phyloP scores from a whole-genome alignment of 2,329 filamentous ascomycete species.

The Cladosporium sphaerospermum region DNA sequence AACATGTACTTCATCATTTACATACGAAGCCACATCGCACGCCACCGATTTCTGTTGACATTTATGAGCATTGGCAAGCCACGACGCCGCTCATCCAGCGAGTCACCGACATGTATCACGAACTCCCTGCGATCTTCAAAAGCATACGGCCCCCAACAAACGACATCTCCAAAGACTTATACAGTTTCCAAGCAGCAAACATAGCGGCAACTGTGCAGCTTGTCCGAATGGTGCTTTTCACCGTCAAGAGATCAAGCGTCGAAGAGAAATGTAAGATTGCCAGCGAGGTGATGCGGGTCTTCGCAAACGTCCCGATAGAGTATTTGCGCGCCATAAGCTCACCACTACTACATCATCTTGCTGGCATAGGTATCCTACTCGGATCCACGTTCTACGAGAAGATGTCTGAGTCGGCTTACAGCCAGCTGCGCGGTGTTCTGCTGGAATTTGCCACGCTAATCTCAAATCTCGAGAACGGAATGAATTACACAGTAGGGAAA shows the following conservation, averaged over 20 bases:
- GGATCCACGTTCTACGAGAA: conserved; percentile 39
- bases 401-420: conserved; percentile 35
- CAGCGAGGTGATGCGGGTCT: conserved; percentile 37
- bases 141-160: background rate
- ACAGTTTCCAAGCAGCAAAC: conserved; percentile 41
- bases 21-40: background rate
- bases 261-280: conserved; percentile 40
- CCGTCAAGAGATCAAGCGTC: conserved; percentile 36
- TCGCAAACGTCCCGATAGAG: conserved; percentile 36
- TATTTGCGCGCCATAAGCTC: conserved; percentile 43
- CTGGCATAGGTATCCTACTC: conserved; percentile 41
- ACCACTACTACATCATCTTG: conserved; percentile 42
- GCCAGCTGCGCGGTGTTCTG: conserved; percentile 35
- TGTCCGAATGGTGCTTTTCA: conserved; percentile 39
- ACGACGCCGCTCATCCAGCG: background rate
- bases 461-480: conserved; percentile 35
- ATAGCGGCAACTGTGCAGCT: conserved; percentile 41
- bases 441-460: conserved; percentile 39
- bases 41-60: background rate
- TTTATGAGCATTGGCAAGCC: background rate
- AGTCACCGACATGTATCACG: conserved; percentile 1
- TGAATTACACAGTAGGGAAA: conserved; percentile 32
- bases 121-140: conserved; percentile 1
- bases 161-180: background rate
- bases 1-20: conserved; percentile 33